A percentile compares a stretch with the other conserved stretches of the same genome.
Evolutionary conservation across 2,329 filamentous ascomycete genomes (phyloP).

Genomic region (Calcarisporium arbuscula): DNA sequence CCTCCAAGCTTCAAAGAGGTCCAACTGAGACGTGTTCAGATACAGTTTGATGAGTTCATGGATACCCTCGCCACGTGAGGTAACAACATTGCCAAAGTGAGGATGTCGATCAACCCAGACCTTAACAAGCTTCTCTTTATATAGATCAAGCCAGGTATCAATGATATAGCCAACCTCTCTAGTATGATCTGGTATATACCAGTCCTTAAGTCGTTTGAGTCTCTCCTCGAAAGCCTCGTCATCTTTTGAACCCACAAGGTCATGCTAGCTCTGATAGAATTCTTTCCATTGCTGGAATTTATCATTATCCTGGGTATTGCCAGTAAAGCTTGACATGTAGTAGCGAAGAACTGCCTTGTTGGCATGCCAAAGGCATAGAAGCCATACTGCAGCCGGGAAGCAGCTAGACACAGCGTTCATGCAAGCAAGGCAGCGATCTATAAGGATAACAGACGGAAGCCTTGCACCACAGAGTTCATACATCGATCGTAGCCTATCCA

Average conservation of each 20-base stretch:
- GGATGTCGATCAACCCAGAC: slow-evolving; percentile 13
- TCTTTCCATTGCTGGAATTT: slow-evolving; percentile 8
- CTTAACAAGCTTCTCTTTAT: slow-evolving; percentile 16
- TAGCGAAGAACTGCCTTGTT: slow-evolving; percentile 13
- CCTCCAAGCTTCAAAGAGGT: slow-evolving; percentile 14
- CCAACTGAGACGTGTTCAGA: slow-evolving; percentile 9
- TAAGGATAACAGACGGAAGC: slow-evolving; percentile 10
- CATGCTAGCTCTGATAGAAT: slow-evolving; percentile 14
- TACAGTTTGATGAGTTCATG: slow-evolving; percentile 13
- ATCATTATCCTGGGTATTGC: background rate
- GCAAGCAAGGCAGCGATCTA: slow-evolving; percentile 13
- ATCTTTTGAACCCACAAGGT: slow-evolving; percentile 10
- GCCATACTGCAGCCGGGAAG: slow-evolving; percentile 7
- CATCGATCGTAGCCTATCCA: slow-evolving; percentile 12
- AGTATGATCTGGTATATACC: slow-evolving; percentile 10
- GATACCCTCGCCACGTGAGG: no score
- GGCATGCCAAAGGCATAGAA: slow-evolving; percentile 14
- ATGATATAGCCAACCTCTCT: slow-evolving; percentile 15
- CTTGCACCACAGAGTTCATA: slow-evolving; percentile 8
- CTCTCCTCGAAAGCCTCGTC: slow-evolving; percentile 11
- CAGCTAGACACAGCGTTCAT: slow-evolving; percentile 9
- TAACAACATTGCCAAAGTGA: slow-evolving; percentile 14
- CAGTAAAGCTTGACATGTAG: slow-evolving; percentile 7
- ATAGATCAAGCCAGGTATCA: slow-evolving; percentile 11
- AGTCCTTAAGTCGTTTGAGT: slow-evolving; percentile 9